Percentiles rank a stretch among this genome's conserved stretches.
phyloP scores from a whole-genome alignment of 805 yeast genomes.

The Yamadazyma philogaea region DNA sequence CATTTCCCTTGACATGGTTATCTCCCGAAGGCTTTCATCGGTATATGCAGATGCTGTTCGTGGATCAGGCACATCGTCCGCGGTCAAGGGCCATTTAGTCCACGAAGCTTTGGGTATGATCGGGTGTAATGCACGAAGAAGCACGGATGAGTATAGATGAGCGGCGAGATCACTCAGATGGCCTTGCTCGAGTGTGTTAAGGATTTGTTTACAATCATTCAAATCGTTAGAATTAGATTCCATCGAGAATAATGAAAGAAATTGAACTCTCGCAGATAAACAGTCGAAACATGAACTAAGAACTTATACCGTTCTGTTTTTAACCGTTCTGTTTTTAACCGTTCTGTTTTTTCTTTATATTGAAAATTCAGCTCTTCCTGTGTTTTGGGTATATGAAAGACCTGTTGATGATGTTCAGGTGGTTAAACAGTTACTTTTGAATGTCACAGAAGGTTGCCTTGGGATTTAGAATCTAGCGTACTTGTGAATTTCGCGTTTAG shows the following conservation, averaged over 20 bases:
- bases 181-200: constrained; percentile 42
- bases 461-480: no score
- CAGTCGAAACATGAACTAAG: no score
- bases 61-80: constrained; percentile 37
- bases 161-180: constrained; percentile 55
- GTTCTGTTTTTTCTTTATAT: no score
- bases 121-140: constrained; percentile 40
- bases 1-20: not conserved
- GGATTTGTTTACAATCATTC: constrained; percentile 21
- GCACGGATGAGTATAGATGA: constrained; percentile 59
- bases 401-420: no score
- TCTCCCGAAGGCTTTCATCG: constrained; percentile 9
- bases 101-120: constrained; percentile 40
- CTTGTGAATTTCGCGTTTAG: no score
- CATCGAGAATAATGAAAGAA: not conserved
- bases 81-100: constrained; percentile 59
- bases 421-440: no score
- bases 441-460: no score
- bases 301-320: no score
- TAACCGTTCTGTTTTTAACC: no score
- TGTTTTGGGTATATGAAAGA: no score
- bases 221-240: not conserved
- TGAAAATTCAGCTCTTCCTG: no score
- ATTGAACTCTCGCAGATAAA: not conserved
- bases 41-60: constrained; percentile 20